These are phyloP conservation scores for Sclerotinia nivalis DNA, from an alignment of 2,329 filamentous ascomycete genomes.

Conservation along the genomic window DNA sequence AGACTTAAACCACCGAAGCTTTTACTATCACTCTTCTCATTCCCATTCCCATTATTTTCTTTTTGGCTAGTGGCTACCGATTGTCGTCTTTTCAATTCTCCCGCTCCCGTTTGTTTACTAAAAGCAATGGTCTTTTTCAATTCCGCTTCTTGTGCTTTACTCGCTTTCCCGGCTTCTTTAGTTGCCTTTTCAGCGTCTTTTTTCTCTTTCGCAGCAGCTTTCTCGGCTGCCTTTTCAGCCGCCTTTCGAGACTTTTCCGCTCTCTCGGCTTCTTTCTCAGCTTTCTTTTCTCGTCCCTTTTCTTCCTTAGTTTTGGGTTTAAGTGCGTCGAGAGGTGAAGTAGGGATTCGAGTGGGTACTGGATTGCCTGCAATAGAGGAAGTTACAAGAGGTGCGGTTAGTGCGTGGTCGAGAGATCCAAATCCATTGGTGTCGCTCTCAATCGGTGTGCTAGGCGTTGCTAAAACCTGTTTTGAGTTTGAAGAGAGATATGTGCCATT, in stretches of 20 bases:
- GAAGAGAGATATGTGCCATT: conserved; percentile 46
- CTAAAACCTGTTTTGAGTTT: conserved; percentile 51
- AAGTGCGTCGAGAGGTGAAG: conserved; percentile 36
- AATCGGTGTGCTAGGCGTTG: conserved; percentile 50
- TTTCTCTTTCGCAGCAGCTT: conserved; percentile 33
- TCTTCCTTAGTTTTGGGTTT: conserved; percentile 56
- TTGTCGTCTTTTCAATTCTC: conserved; percentile 9
- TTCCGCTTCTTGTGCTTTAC: conserved; percentile 19
- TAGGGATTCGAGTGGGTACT: conserved; percentile 40
- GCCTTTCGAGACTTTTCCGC: conserved; percentile 46
- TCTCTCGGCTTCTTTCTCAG: conserved; percentile 55
- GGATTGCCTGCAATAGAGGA: conserved; percentile 33
- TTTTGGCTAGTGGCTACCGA: conserved; percentile 14
- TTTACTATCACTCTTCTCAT: conserved; percentile 29
- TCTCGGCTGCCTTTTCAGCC: conserved; percentile 46
- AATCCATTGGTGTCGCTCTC: conserved; percentile 54
- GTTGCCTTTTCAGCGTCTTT: conserved; percentile 21
- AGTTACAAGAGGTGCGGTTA: conserved; percentile 57
- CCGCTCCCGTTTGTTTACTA: conserved; percentile 18
- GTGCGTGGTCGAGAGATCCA: conserved; percentile 63
- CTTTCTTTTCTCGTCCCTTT: conserved; percentile 69
- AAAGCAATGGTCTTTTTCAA: conserved; percentile 11
- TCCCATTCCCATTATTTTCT: conserved; percentile 27
- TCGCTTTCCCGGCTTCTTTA: conserved; percentile 16
- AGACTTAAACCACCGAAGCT: conserved; percentile 43